Conservation (phyloP, 352 stramenopile genomes). For the Phytophthora pistaciae region DNA sequence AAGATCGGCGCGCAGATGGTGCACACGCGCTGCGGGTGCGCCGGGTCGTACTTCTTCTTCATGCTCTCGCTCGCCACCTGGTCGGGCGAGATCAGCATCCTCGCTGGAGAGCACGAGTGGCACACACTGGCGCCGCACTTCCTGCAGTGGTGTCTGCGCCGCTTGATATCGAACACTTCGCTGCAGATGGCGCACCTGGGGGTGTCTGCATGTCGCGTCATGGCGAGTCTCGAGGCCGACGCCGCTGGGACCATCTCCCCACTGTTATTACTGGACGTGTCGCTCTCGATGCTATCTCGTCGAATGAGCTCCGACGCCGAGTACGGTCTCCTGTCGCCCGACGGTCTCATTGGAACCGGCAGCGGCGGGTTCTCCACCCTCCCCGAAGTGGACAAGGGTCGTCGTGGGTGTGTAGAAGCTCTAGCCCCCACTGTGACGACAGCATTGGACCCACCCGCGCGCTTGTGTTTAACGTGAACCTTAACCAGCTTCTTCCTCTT, state of each 20-base stretch:
- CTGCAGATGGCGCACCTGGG: constrained; percentile 82
- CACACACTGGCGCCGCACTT: constrained; percentile 82
- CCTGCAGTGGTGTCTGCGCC: constrained; percentile 73
- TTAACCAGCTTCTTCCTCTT: constrained; percentile 82
- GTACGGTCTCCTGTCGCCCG: constrained; percentile 45
- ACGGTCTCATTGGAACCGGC: constrained; percentile 18
- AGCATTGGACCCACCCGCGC: constrained; percentile 10
- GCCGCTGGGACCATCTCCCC: constrained; percentile 31
- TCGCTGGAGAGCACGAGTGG: constrained; percentile 69
- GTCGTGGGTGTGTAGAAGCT: constrained; percentile 14
- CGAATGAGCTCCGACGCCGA: constrained; percentile 52
- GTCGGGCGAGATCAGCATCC: constrained; percentile 82
- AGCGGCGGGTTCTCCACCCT: constrained; percentile 35
- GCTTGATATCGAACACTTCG: constrained; percentile 81
- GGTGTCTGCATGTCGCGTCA: constrained; percentile 63
- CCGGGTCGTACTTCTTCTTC: constrained; percentile 77
- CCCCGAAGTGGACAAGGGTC: constrained; percentile 48
- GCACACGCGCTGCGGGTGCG: constrained; percentile 80
- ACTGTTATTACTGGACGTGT: constrained; percentile 50
- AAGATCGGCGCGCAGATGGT: constrained; percentile 84
- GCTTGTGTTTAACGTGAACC: constrained; percentile 50
- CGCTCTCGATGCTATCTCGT: constrained; percentile 54
- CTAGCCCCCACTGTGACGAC: constrained; percentile 1
- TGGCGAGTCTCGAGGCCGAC: constrained; percentile 31
- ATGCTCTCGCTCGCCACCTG: constrained; percentile 49